A percentile compares a stretch with the other conserved stretches of the same genome.
Conservation (phyloP, 139 green algal genomes). For the Volvox reticuliferus region DNA sequence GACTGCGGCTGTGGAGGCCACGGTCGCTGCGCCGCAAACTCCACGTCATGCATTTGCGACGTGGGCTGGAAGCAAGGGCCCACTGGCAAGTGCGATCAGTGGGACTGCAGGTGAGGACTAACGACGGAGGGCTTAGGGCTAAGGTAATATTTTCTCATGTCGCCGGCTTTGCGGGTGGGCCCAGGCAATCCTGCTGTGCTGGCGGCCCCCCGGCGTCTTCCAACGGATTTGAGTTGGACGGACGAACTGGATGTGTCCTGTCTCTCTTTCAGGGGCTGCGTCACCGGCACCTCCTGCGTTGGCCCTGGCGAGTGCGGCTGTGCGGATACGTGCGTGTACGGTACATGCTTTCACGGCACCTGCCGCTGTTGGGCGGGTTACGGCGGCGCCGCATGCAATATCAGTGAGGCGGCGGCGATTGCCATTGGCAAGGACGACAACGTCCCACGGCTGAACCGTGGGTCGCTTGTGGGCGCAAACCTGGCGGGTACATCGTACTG, state of each 20-base stretch:
- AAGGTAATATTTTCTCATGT: too few relatives aligned
- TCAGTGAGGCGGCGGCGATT: neutral
- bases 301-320: slow-evolving; percentile 52
- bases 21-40: slow-evolving; percentile 5
- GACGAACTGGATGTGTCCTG: neutral
- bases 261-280: slow-evolving; percentile 21
- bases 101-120: slow-evolving; percentile 26
- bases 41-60: slow-evolving; percentile 46
- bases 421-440: neutral
- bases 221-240: too few relatives aligned
- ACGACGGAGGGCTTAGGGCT: too few relatives aligned
- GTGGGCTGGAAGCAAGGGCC: slow-evolving; percentile 25
- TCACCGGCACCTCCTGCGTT: neutral
- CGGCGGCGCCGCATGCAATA: neutral
- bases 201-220: too few relatives aligned
- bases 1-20: slow-evolving; percentile 51
- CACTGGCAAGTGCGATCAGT: slow-evolving; percentile 18
- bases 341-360: slow-evolving; percentile 40
- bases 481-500: slow-evolving; percentile 33
- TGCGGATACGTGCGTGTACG: slow-evolving; percentile 26
- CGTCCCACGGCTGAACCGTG: slow-evolving; percentile 29
- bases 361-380: slow-evolving; percentile 53
- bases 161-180: too few relatives aligned
- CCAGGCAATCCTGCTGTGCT: too few relatives aligned
- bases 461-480: slow-evolving; percentile 35